These are phyloP conservation scores for Trebouxia gelatinosa DNA, from an alignment of 163 green algal genomes.

Conservation along the genomic window DNA sequence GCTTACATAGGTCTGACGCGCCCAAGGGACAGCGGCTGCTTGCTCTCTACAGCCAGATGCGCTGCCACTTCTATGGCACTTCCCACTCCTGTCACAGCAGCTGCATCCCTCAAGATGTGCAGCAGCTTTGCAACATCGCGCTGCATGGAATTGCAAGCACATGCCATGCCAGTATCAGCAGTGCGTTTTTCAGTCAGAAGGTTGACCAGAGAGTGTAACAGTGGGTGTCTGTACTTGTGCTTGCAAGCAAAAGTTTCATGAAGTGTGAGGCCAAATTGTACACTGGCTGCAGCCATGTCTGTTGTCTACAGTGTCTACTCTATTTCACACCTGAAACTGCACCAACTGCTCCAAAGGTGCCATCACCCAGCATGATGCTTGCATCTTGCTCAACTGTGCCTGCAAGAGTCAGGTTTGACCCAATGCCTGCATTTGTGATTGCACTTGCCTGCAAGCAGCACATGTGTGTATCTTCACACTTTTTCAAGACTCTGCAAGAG, in stretches of 20 bases:
- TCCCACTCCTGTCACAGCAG: conserved; percentile 19
- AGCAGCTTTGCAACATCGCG: too few species aligned
- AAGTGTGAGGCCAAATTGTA: too few species aligned
- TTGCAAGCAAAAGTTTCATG: too few species aligned
- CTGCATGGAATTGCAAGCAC: too few species aligned
- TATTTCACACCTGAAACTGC: conserved; percentile 61
- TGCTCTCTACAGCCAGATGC: background rate
- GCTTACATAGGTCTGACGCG: conserved; percentile 17
- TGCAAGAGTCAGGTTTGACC: conserved; percentile 70
- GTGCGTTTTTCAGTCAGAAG: too few species aligned
- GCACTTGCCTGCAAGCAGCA: conserved; percentile 50
- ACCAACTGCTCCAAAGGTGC: conserved; percentile 61
- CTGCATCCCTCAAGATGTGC: too few species aligned
- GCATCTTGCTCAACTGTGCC: conserved; percentile 82
- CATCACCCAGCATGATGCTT: conserved; percentile 66
- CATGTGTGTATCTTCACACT: conserved; percentile 28
- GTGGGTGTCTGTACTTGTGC: too few species aligned
- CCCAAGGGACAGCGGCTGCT: background rate
- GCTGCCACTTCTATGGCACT: background rate
- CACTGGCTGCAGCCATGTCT: too few species aligned
- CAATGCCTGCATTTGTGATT: conserved; percentile 68
- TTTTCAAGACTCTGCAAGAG: too few species aligned
- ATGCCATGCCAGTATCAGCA: too few species aligned
- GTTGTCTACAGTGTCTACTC: too few species aligned
- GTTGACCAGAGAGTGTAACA: too few species aligned